These are phyloP conservation scores for Capronia americana DNA, from an alignment of 2,329 filamentous ascomycete genomes.

Conservation along the genomic window DNA sequence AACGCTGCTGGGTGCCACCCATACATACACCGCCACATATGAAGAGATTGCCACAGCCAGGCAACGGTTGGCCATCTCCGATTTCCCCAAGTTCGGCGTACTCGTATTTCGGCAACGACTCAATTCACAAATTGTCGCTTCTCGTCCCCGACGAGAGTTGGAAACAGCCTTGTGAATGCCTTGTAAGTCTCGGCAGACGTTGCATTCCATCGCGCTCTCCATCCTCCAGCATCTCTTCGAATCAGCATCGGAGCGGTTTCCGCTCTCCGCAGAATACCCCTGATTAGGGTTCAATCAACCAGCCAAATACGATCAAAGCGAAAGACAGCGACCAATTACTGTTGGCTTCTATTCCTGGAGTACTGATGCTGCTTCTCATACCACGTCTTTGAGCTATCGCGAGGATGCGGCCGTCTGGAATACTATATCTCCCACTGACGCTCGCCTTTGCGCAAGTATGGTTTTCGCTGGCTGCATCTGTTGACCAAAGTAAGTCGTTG, in stretches of 20 bases:
- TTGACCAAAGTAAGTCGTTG: slow-evolving; percentile 1
- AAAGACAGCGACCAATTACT: background rate
- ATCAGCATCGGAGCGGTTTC: background rate
- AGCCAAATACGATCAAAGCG: background rate
- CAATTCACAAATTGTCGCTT: background rate
- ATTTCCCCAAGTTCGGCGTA: slow-evolving; percentile 4
- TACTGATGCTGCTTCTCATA: slow-evolving; percentile 7
- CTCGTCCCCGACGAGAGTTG: background rate
- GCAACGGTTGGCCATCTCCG: background rate
- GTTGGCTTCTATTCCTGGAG: slow-evolving; percentile 2
- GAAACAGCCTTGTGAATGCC: slow-evolving; percentile 20
- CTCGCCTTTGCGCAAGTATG: background rate
- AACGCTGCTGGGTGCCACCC: background rate
- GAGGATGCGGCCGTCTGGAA: background rate
- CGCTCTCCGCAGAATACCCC: slow-evolving; percentile 14
- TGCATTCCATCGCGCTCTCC: background rate
- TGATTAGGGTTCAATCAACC: slow-evolving; percentile 4
- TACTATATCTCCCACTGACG: background rate
- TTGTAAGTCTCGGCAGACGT: background rate
- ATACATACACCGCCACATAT: background rate
- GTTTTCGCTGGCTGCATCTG: background rate
- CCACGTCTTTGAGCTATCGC: background rate
- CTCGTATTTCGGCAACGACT: slow-evolving; percentile 4
- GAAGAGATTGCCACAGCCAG: background rate
- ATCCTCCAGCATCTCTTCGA: background rate